Evolutionary conservation across 2,329 filamentous ascomycete genomes (phyloP).

Genomic region (Exophiala bonariae): DNA sequence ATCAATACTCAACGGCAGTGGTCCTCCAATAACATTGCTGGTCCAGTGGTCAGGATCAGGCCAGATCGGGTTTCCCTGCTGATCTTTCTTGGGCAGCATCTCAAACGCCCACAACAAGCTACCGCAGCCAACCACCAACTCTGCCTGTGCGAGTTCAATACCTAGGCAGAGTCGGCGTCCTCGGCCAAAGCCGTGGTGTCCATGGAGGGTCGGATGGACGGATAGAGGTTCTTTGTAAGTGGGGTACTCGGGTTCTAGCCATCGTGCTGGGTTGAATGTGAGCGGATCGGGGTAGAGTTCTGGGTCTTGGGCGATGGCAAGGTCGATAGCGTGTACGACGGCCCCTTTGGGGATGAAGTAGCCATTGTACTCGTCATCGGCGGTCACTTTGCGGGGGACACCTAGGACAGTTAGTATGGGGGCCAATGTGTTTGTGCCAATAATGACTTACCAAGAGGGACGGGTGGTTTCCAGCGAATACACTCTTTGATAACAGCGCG

Average conservation of each 20-base stretch:
- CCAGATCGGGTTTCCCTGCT: conserved; percentile 25
- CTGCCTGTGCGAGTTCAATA: conserved; percentile 29
- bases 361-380: conserved; percentile 51
- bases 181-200: conserved; percentile 30
- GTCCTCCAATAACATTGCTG: conserved; percentile 28
- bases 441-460: conserved; percentile 33
- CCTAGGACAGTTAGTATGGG: conserved; percentile 27
- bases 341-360: conserved; percentile 53
- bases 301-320: conserved; percentile 31
- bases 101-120: conserved; percentile 28
- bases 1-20: conserved; percentile 30
- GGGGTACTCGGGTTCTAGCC: conserved; percentile 31
- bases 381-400: conserved; percentile 52
- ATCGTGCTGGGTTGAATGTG: conserved; percentile 30
- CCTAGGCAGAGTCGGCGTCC: conserved; percentile 32
- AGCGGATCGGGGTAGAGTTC: conserved; percentile 32
- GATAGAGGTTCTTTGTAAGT: conserved; percentile 33
- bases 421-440: no score
- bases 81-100: conserved; percentile 24
- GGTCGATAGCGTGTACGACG: conserved; percentile 43
- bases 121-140: conserved; percentile 29
- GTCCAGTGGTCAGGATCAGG: conserved; percentile 26
- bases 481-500: conserved; percentile 44
- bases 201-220: conserved; percentile 29
- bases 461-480: conserved; percentile 50